Base-by-base conservation (phyloP, 2,329 filamentous ascomycete species). In the Clonostachys byssicola region DNA sequence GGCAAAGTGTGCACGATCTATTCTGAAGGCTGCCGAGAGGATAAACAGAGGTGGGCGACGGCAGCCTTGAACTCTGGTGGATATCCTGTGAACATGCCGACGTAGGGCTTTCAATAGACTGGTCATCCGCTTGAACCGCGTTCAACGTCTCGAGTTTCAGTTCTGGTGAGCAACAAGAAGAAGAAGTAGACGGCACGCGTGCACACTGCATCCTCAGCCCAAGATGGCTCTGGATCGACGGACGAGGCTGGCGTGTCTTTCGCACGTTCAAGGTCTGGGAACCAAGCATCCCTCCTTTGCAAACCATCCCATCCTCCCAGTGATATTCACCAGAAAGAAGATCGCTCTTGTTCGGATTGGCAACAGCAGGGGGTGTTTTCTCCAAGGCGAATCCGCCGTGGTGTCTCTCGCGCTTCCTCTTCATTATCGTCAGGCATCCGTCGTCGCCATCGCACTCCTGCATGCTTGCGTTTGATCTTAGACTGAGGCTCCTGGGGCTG, bases 361-460 rank as follows among this genome's bases (percentile, higher is more conserved):
- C 14, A n/a, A 39, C 17, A n/a, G 36, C 36, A 30, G 10, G 23
- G 8, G 23, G 23, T 8, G 1, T 30, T 4, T 10, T 30, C 23
- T 30, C 23, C 23, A 30, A 30, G 23, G 23, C 8, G 8, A 30
- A 30, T 33, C 44, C 16, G 17, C 12, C 38, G 23, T 30, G 23
- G 23, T 30, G 23, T 13, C 38, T 44, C 14, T 17, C 23, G 35
- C 51, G 57, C 44, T 66, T 61, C 49, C 56, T 63, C 54, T 72
- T 73, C 42, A 60, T 58, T 5, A 72, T 50, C 2, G 60, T 58
- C 49, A 71, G 47, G n/a, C 60, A 55, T 36, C 47, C 51, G 10
- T 63, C 51, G 34, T 40, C 41, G 10, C 12, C 17, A 33, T 14
- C 43, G 2, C 47, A 46, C n/a, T 56, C 63, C 0, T 55, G 47